Conservation (phyloP, 2,329 filamentous ascomycete genomes). For the Stagonosporopsis cucurbitacearum region DNA sequence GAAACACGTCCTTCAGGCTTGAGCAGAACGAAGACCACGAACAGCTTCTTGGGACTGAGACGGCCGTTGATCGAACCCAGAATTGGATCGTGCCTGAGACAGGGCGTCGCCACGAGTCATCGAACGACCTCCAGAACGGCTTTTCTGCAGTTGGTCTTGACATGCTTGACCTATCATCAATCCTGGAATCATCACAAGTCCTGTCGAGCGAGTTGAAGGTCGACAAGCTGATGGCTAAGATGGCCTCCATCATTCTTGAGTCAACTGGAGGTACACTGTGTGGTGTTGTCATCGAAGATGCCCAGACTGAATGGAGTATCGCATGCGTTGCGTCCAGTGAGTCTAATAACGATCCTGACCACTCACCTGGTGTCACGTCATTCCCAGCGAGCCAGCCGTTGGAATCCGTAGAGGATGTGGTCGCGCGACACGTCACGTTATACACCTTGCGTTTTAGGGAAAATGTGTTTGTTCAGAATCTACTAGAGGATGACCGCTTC, state of each 20-base stretch:
- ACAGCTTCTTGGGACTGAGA: slow-evolving; percentile 45
- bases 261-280: slow-evolving; percentile 77
- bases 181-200: slow-evolving; percentile 78
- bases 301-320: slow-evolving; percentile 70
- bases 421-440: slow-evolving; percentile 78
- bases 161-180: slow-evolving; percentile 82
- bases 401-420: slow-evolving; percentile 66
- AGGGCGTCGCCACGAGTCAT: slow-evolving; percentile 48
- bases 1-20: slow-evolving; percentile 51
- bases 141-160: slow-evolving; percentile 72
- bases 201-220: slow-evolving; percentile 80
- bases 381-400: slow-evolving; percentile 71
- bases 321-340: slow-evolving; percentile 77
- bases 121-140: slow-evolving; percentile 65
- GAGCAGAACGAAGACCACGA: slow-evolving; percentile 54
- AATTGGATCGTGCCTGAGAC: slow-evolving; percentile 57
- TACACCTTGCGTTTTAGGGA: slow-evolving; percentile 81
- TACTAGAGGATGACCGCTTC: slow-evolving; percentile 77
- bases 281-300: slow-evolving; percentile 76
- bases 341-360: slow-evolving; percentile 30
- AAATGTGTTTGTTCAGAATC: slow-evolving; percentile 74
- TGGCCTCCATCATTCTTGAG: slow-evolving; percentile 81
- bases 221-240: slow-evolving; percentile 77
- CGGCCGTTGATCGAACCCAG: slow-evolving; percentile 55
- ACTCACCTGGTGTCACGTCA: slow-evolving; percentile 62